Percentiles rank a stretch among this genome's conserved stretches.
Evolutionary conservation across 176 grass and related monocot species (phyloP).

Genomic region (Thalia dealbata): DNA sequence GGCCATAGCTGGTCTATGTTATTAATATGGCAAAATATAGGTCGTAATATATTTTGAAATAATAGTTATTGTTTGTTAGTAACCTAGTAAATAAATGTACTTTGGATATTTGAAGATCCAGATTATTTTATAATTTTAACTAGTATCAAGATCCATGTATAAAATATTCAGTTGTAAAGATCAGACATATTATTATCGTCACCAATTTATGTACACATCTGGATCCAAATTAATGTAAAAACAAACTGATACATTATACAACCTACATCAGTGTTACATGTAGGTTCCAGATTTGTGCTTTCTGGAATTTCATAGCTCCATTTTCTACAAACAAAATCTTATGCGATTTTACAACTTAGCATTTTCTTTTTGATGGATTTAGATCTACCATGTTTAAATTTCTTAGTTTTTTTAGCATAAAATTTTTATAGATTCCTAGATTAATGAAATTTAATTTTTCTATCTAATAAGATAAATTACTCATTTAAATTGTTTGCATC

Average conservation of each 20-base stretch:
- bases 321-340: background rate
- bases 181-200: background rate
- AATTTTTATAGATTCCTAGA: background rate
- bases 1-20: background rate
- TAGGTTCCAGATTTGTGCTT: background rate
- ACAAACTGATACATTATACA: too few species aligned
- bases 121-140: background rate
- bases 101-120: background rate
- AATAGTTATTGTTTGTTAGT: background rate
- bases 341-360: background rate
- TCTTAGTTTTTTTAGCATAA: background rate
- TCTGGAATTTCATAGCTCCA: background rate
- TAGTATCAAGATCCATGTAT: background rate
- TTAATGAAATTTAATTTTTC: background rate
- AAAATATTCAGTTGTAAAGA: background rate
- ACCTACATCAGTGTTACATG: background rate
- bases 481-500: background rate
- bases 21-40: background rate
- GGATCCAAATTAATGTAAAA: too few species aligned
- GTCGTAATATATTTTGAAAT: background rate
- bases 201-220: too few species aligned
- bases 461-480: background rate
- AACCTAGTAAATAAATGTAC: background rate
- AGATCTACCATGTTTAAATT: background rate
- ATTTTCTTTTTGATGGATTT: background rate